Conservation (phyloP, 2,329 filamentous ascomycete species). For the Penicillium brevicompactum region DNA sequence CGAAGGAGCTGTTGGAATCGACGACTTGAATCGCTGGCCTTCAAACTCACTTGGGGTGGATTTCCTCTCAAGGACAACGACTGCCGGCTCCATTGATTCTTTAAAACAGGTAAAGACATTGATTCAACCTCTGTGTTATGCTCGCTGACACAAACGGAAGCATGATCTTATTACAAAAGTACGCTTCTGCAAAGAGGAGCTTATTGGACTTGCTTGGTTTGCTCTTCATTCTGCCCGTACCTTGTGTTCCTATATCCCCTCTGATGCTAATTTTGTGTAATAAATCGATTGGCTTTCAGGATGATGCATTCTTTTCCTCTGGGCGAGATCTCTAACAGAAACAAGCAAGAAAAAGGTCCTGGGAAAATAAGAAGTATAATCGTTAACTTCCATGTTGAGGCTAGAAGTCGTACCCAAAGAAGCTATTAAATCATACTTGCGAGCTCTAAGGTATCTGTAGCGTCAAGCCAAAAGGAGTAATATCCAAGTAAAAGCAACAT, state of each 20-base stretch:
- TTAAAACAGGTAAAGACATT: constrained; percentile 11
- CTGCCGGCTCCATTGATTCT: constrained; percentile 17
- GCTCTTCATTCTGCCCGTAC: constrained; percentile 21
- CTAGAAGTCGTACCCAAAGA: no score
- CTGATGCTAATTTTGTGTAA: neutral
- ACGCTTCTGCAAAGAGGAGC: constrained; percentile 12
- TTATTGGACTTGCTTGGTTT: constrained; percentile 21
- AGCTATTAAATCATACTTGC: no score
- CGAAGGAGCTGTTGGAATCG: neutral
- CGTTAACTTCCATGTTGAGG: no score
- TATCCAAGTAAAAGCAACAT: no score
- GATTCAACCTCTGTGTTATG: no score
- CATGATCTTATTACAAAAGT: constrained; percentile 15
- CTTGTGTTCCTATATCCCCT: constrained; percentile 12
- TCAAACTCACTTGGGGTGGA: constrained; percentile 6
- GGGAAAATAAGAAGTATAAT: no score
- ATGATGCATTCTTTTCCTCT: neutral
- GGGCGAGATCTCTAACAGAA: no score
- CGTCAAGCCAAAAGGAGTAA: no score
- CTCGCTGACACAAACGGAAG: no score
- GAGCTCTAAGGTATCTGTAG: no score
- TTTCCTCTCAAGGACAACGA: constrained; percentile 15
- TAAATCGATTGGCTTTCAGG: constrained; percentile 3
- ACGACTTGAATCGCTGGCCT: constrained; percentile 2
- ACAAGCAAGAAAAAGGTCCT: no score